Conservation (phyloP, 345 rosid species). For the Kernera saxatilis region DNA sequence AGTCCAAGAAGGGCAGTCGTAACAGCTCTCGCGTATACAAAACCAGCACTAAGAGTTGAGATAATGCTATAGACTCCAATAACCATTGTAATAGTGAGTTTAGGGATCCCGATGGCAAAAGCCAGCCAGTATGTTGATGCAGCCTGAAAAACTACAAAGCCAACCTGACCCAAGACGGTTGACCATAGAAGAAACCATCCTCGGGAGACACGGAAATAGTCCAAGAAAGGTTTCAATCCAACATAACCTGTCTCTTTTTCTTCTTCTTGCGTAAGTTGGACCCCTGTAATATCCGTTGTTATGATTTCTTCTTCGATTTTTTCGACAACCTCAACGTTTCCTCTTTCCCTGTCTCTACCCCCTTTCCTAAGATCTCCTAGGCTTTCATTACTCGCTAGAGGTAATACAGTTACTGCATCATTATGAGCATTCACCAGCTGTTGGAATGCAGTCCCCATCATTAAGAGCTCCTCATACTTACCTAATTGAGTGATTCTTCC, state of each 20-base stretch:
- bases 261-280: constrained; percentile 65
- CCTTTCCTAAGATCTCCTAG: constrained; percentile 2
- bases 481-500: constrained; percentile 60
- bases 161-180: constrained; percentile 29
- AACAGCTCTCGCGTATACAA: constrained; percentile 38
- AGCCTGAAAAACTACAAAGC: constrained; percentile 52
- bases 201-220: constrained; percentile 49
- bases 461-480: constrained; percentile 51
- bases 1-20: constrained; percentile 45
- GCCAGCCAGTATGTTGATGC: constrained; percentile 77
- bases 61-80: constrained; percentile 59
- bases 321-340: constrained; percentile 14
- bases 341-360: neutral
- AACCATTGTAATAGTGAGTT: constrained; percentile 33
- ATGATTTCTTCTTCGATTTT: constrained; percentile 21
- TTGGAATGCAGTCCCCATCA: constrained; percentile 54
- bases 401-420: constrained; percentile 44
- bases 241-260: constrained; percentile 55
- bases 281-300: constrained; percentile 32
- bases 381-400: constrained; percentile 30
- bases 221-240: constrained; percentile 58
- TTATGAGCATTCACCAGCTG: constrained; percentile 72
- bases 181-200: constrained; percentile 37
- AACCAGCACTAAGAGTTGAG: constrained; percentile 43
- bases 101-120: constrained; percentile 48